These are phyloP conservation scores for Limonium bicolor DNA, from an alignment of 148 eudicot genomes.

Conservation along the genomic window DNA sequence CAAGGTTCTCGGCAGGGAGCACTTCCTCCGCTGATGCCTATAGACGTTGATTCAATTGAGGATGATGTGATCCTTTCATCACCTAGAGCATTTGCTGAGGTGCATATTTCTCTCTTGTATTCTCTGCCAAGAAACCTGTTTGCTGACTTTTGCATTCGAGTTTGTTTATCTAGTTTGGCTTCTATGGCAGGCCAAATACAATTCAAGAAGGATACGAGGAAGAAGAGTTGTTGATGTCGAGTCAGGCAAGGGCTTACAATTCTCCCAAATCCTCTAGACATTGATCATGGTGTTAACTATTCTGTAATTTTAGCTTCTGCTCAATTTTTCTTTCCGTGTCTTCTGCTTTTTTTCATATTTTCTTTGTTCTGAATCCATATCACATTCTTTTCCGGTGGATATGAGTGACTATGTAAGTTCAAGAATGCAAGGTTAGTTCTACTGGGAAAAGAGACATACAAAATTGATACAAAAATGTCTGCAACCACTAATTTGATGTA, in stretches of 20 bases:
- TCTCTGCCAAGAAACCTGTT: background rate
- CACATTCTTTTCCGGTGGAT: background rate
- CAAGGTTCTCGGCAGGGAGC: constrained; percentile 2
- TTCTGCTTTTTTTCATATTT: background rate
- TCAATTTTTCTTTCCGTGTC: background rate
- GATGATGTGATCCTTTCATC: constrained; percentile 74
- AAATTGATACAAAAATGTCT: too few species aligned
- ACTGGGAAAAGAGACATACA: too few species aligned
- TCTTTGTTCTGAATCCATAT: background rate
- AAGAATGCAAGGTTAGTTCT: too few species aligned
- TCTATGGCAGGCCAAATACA: constrained; percentile 51
- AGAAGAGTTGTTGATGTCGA: constrained; percentile 58
- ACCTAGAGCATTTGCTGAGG: constrained; percentile 74
- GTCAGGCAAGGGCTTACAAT: constrained; percentile 18
- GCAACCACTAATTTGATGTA: too few species aligned
- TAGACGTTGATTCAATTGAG: constrained; percentile 67
- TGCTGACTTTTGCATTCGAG: background rate
- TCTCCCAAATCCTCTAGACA: too few species aligned
- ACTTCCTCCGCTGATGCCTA: constrained; percentile 26
- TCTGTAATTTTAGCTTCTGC: background rate
- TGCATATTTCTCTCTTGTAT: constrained; percentile 5
- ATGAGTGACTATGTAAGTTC: too few species aligned
- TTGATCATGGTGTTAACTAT: too few species aligned
- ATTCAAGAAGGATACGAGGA: constrained; percentile 46
- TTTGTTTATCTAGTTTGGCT: background rate